Conservation (phyloP, 2,329 filamentous ascomycete genomes). For the Volutella citrinella region DNA sequence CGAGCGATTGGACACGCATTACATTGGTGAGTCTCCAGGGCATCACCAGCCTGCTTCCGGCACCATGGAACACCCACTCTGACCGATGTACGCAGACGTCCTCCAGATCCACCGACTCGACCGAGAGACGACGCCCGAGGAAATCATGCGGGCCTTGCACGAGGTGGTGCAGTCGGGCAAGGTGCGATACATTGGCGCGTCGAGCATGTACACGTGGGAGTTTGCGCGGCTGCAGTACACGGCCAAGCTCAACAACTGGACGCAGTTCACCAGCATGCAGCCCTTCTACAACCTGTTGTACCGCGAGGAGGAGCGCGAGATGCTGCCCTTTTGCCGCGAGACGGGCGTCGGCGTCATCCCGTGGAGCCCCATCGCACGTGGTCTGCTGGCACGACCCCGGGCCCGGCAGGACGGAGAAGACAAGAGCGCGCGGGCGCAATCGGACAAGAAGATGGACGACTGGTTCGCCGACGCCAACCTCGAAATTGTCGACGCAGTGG, state of each 20-base stretch:
- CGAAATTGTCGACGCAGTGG: slow-evolving; percentile 30
- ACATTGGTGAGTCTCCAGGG: slow-evolving; percentile 45
- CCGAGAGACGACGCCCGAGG: slow-evolving; percentile 37
- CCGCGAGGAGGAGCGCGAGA: slow-evolving; percentile 54
- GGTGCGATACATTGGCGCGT: slow-evolving; percentile 52
- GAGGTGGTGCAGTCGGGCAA: slow-evolving; percentile 55
- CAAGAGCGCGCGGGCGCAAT: slow-evolving; percentile 13
- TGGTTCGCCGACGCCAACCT: slow-evolving; percentile 17
- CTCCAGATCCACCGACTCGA: slow-evolving; percentile 61
- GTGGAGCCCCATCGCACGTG: slow-evolving; percentile 27
- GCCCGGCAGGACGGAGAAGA: slow-evolving; percentile 13
- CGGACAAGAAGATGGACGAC: slow-evolving; percentile 9
- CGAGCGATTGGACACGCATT: slow-evolving; percentile 47
- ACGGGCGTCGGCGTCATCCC: slow-evolving; percentile 42
- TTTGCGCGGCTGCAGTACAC: slow-evolving; percentile 48
- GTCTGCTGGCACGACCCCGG: slow-evolving; percentile 27
- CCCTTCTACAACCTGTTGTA: slow-evolving; percentile 53
- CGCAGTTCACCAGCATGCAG: slow-evolving; percentile 57
- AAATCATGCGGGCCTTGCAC: slow-evolving; percentile 59
- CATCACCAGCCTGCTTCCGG: background rate
- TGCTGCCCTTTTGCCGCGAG: slow-evolving; percentile 40
- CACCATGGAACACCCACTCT: too few species aligned
- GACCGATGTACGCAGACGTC: slow-evolving; percentile 45
- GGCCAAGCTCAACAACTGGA: slow-evolving; percentile 52
- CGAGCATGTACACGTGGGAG: slow-evolving; percentile 45